Percentiles rank a stretch among this genome's conserved stretches.
phyloP scores from a whole-genome alignment of 192 early-diverging fungal genomes.

The Coemansia interrupta region DNA sequence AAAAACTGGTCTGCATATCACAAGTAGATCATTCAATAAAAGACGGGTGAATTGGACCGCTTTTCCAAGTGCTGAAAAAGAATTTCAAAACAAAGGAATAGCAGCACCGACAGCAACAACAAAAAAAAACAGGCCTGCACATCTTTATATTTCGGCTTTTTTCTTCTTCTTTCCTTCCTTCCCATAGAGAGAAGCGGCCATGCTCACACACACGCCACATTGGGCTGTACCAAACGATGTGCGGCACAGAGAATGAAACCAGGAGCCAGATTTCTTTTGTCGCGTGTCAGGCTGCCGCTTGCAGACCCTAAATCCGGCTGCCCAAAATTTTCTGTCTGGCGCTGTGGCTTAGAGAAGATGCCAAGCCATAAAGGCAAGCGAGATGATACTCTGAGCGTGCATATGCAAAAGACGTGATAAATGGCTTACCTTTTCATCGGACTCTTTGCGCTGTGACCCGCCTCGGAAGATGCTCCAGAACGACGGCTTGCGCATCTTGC shows the following conservation, averaged over 20 bases:
- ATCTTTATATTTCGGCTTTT: slow-evolving; percentile 2
- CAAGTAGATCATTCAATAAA: slow-evolving; percentile 1
- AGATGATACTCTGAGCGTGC: slow-evolving; percentile 7
- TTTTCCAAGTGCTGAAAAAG: background rate
- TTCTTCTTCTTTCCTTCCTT: slow-evolving; percentile 5
- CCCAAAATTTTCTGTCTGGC: no score
- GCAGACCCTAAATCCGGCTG: no score
- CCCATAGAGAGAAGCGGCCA: background rate
- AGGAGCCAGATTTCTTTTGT: no score
- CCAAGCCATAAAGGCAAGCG: background rate
- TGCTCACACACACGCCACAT: no score
- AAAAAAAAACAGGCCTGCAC: no score
- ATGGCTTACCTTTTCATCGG: slow-evolving; percentile 47
- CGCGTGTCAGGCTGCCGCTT: no score
- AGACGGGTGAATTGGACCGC: background rate
- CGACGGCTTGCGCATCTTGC: slow-evolving; percentile 54
- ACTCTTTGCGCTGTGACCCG: slow-evolving; percentile 39
- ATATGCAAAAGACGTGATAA: background rate
- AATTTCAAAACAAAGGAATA: slow-evolving; percentile 2
- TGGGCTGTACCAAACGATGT: no score
- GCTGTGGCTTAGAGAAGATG: background rate
- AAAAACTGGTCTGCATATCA: slow-evolving; percentile 1
- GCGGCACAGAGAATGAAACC: background rate
- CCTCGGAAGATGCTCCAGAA: slow-evolving; percentile 53
- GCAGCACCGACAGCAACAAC: no score